Evolutionary conservation across 2,329 filamentous ascomycete genomes (phyloP), one percentile per base, ranked within the genome.

Genomic region (Phaeophleospora eucalypticola): DNA sequence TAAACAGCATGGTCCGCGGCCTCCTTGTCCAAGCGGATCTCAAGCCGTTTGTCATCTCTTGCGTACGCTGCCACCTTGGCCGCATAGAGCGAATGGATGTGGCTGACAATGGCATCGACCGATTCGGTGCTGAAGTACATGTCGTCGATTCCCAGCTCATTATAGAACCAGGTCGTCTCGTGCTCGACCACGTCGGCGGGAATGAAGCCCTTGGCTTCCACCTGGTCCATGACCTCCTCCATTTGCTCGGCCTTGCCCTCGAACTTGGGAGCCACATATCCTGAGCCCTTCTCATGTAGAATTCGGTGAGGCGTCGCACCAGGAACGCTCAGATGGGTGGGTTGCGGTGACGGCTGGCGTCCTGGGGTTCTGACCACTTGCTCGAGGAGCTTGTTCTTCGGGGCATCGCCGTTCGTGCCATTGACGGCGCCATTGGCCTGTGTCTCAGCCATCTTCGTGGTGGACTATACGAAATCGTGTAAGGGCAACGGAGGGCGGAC

Each of bases 111-210:
- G 48, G 88, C 88, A 46, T 87, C 83, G 15, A 86, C 86, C 3
- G 79, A 81, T 74, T 96, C 90, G 57, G 91, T 89, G 66, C 90
- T 83, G 74, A 97, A 97, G 77, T 96, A 97, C 71, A 95, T 91
- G 76, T 96, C 93, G 64, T 98, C 93, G 61, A 98, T 98, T 59
- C 93, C 93, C 18, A 98, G 82, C 69, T 94, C 86, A 67, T 93
- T 87, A 76, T 98, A 98, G 76, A 98, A 98, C 91, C 93, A 98
- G 50, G 82, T 79, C 42, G 90, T 87, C 71, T 98, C 90, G 19
- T 83, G 79, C 53, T 94, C 86, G 53, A 96, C 79, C 57, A 95
- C 86, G 43, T 86, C 77, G 47, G 80, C 78, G 1, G 93, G 93
- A 52, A 98, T 87, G 80, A 94, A 96, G 50, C 84, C 87, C 64